phyloP scores from a whole-genome alignment of 306 rosid genomes.

The Psophocarpus tetragonolobus region DNA sequence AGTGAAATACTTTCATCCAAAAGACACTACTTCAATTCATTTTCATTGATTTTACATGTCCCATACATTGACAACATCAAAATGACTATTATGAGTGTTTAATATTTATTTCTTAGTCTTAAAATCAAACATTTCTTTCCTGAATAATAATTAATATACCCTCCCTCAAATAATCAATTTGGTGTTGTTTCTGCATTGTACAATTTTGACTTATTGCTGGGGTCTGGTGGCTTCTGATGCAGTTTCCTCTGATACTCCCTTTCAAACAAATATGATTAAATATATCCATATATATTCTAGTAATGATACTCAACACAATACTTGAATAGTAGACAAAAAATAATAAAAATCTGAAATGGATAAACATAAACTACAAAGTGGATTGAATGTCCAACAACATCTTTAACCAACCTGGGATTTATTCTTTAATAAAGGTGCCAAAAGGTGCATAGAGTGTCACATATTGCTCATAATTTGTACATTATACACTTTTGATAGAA shows the following conservation, averaged over 20 bases:
- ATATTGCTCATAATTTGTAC: neutral
- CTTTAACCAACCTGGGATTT: neutral
- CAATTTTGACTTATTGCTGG: conserved; percentile 23
- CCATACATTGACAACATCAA: neutral
- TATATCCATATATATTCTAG: neutral
- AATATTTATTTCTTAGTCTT: neutral
- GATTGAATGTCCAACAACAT: neutral
- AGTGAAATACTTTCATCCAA: neutral
- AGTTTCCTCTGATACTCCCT: neutral
- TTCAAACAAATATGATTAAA: conserved; percentile 11
- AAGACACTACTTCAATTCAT: neutral
- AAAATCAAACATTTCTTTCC: neutral
- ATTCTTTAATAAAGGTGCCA: neutral
- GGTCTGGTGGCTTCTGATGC: neutral
- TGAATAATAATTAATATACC: too few relatives aligned
- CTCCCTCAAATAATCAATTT: neutral
- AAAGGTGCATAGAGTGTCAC: neutral
- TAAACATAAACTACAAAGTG: conserved; percentile 1
- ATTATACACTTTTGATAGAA: neutral
- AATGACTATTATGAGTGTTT: neutral
- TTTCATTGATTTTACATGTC: neutral
- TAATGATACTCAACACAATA: neutral
- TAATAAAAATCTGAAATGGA: neutral
- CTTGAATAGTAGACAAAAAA: neutral
- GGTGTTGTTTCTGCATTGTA: neutral